Base-by-base conservation (phyloP, 2,329 filamentous ascomycete genomes). In the Intubia oerlemansii region DNA sequence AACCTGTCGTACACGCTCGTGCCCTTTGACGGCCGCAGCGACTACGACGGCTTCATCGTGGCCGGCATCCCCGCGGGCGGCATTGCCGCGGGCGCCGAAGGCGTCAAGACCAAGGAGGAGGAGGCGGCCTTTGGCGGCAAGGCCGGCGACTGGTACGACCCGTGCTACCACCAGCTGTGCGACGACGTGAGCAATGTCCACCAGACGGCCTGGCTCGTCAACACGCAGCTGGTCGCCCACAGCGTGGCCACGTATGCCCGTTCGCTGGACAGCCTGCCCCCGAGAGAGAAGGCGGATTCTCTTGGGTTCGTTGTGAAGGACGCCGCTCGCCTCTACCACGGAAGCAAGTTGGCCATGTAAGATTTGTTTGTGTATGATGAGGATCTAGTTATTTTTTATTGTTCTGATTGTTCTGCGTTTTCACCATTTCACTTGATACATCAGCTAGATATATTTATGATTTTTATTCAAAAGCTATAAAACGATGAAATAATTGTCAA, bases 31-130 rank as follows among this genome's bases (percentile, higher is more conserved):
- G 78, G 78, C 6, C 69, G 78, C 33, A 79, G 71, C 36, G 79
- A 88, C 48, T 85, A 85, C 41, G 74, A 71, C 28, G 72, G 67
- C 2, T 84, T 85, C 53, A 73, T 82, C 41, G 59, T 66, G 20
- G 59, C 65, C 32, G 72, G 72, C 4, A 80, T 84, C 24, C 73
- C 78, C 0, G 66, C 66, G 1, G 76, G 78, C 15, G 78, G 78
- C 17, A 66, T 84, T 35, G 75, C 76, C 31, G 81, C 77, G 3
- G 78, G 78, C 22, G 78, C 78, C 2, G 77, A 84, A 48, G 73
- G 64, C 10, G 47, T 78, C 50, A 84, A 82, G 63, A 80, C 74
- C 0, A 50, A 59, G 28, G 58, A 67, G 19, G 72, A 84, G 44
- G 62, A 50, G 3, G 53, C 51, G 23, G 50, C 67, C 49, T 85